Base-by-base conservation (phyloP, 371 early-diverging fungal species). In the Homolaphlyctis polyrhiza region DNA sequence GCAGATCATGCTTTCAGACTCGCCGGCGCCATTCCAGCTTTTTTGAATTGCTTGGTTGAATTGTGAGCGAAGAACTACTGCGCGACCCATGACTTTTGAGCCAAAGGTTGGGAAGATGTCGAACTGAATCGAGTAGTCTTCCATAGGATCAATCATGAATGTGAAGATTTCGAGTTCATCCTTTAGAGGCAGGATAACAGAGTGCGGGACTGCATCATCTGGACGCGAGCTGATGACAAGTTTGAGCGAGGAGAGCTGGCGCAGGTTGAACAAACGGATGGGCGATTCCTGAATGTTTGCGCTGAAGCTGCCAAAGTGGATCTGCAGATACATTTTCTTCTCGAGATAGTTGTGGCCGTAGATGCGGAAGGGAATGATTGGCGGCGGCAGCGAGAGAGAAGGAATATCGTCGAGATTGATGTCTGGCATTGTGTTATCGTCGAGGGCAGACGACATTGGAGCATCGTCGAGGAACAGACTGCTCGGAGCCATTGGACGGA, bases 281-380 rank as follows among this genome's bases (percentile, higher is more conserved):
- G 82, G 82, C 6, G 63, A 54, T 21, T 61, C 61, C 18, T 61
- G 34, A 23, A 57, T n/a, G 14, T 65, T 63, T 11, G 51, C 13
- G 21, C 58, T 33, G 55, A 63, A 67, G 59, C 68, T 64, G 32
- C 61, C 65, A 66, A 91, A 84, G 51, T 78, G 83, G 55, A 95
- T 80, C 67, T 91, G 89, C 23, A 95, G 74, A 58, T 90, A 88
- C 59, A 83, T 86, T 62, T 91, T 91, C 67, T 89, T 86, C 67
- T 93, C 94, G 16, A 96, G 75, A 65, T 93, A 96, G 68, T 90
- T 93, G 81, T 96, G 96, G 23, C 96, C 97, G 70, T 95, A 95
- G 58, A 94, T 92, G 27, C 96, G 84, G 83, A 96, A 92, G 0
- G 98, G 97, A 36, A 97, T 90, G 57, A 97, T 91, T 11, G 98